phyloP scores from a whole-genome alignment of 345 rosid species.

The Gossypioides kirkii region DNA sequence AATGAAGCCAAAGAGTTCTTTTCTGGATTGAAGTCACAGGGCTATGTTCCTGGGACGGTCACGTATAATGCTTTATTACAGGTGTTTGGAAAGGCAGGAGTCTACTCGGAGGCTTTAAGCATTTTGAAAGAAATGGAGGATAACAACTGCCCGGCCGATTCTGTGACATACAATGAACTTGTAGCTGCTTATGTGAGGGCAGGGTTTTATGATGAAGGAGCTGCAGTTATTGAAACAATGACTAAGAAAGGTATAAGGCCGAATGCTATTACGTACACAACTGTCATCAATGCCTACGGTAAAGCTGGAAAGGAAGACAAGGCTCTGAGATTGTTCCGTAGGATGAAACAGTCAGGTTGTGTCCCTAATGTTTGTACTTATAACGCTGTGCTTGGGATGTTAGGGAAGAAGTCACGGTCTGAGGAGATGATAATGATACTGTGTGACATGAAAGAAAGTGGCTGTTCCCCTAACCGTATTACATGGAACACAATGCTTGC shows the following conservation, averaged over 20 bases:
- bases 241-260: conserved; percentile 61
- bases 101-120: conserved; percentile 60
- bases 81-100: conserved; percentile 78
- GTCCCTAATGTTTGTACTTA: conserved; percentile 82
- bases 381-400: conserved; percentile 71
- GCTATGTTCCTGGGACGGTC: conserved; percentile 74
- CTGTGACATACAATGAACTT: conserved; percentile 83
- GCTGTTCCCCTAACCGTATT: conserved; percentile 74
- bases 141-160: conserved; percentile 53
- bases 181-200: conserved; percentile 84
- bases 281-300: conserved; percentile 78
- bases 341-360: conserved; percentile 75
- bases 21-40: conserved; percentile 52
- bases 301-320: conserved; percentile 62
- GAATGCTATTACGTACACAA: conserved; percentile 77
- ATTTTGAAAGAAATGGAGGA: conserved; percentile 89
- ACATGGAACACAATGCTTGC: conserved; percentile 96
- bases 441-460: conserved; percentile 67
- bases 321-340: conserved; percentile 56
- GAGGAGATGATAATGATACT: conserved; percentile 74
- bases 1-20: conserved; percentile 73
- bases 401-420: conserved; percentile 62
- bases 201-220: conserved; percentile 74
- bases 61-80: conserved; percentile 75
- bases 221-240: conserved; percentile 68